Evolutionary conservation across 805 yeast species (phyloP).

Genomic region (Clavispora fructus): DNA sequence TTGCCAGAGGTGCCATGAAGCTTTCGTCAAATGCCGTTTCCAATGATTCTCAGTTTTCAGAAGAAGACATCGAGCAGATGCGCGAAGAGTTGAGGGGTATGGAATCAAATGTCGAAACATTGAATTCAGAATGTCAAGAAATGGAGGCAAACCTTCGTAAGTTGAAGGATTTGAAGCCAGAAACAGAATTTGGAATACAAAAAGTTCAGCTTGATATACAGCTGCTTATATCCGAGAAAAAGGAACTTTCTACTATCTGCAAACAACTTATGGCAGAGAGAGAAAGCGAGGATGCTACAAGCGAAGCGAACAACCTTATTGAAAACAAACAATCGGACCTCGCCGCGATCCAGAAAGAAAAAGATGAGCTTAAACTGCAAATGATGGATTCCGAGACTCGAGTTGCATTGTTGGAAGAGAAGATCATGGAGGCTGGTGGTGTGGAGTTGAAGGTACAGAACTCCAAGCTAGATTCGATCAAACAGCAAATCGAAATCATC

Average conservation of each 20-base stretch:
- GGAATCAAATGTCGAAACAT: constrained; percentile 50
- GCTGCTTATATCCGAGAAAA: constrained; percentile 49
- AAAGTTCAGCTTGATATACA: constrained; percentile 60
- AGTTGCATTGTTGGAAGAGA: constrained; percentile 61
- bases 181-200: constrained; percentile 56
- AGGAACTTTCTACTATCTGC: constrained; percentile 40
- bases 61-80: constrained; percentile 52
- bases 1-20: constrained; percentile 74
- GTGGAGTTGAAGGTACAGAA: constrained; percentile 72
- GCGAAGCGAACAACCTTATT: background rate
- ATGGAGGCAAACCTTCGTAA: constrained; percentile 57
- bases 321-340: constrained; percentile 13
- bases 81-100: constrained; percentile 46
- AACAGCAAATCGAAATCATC: constrained; percentile 58
- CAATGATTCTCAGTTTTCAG: constrained; percentile 36
- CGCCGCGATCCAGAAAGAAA: constrained; percentile 12
- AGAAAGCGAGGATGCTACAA: constrained; percentile 23
- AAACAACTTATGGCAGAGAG: constrained; percentile 39
- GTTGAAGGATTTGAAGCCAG: constrained; percentile 64
- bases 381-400: constrained; percentile 51
- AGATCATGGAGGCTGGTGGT: constrained; percentile 90
- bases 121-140: constrained; percentile 46
- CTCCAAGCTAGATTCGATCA: constrained; percentile 72
- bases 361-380: constrained; percentile 40
- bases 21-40: constrained; percentile 32